Base-by-base conservation (phyloP, 2,329 filamentous ascomycete genomes). In the Esteya vermicola region DNA sequence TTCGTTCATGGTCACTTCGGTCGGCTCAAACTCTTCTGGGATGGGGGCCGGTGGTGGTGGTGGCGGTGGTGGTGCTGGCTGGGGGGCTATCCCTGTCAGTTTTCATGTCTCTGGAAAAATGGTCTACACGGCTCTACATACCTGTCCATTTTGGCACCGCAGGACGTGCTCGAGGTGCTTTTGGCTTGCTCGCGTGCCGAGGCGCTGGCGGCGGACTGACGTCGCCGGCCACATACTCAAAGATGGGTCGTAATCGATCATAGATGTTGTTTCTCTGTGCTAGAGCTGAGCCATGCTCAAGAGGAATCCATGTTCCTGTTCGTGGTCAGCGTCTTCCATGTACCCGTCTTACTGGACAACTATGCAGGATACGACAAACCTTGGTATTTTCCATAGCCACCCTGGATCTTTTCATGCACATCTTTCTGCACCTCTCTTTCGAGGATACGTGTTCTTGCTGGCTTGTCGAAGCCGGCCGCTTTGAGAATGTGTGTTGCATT, bases 401-500 rank as follows among this genome's bases (percentile, higher is more conserved):
- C 91, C 57, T 98, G 91, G 6, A 98, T 88, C 64, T 98, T 98
- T 63, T 96, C 91, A 56, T 98, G 91, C 6, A 82, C 72, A 33
- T 93, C 89, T 59, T 94, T 95, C 54, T 98, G 91, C 8, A 98
- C 89, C 55, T 98, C 91, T 48, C 91, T 76, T 63, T 98, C 91
- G 6, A 98, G 72, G 42, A 98, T 96, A 47, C 91, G 76, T 31
- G 91, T 98, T 56, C 91, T 73, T 12, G 89, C 85, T 3, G 91
- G 91, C 61, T 98, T 98, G 61, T 98, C 91, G 55, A 94, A 94
- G 41, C 89, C 89, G 46, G 91, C 91, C 31, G 93, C 85, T 57
- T 98, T 98, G 36, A 98, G 67, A 44, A 98, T 96, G 56, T 98
- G 91, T 40, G 91, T 98, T n/a, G 91, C 91, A 67, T 98, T 98